phyloP scores from a whole-genome alignment of 2,329 filamentous ascomycete species.

The Talaromyces piceae region DNA sequence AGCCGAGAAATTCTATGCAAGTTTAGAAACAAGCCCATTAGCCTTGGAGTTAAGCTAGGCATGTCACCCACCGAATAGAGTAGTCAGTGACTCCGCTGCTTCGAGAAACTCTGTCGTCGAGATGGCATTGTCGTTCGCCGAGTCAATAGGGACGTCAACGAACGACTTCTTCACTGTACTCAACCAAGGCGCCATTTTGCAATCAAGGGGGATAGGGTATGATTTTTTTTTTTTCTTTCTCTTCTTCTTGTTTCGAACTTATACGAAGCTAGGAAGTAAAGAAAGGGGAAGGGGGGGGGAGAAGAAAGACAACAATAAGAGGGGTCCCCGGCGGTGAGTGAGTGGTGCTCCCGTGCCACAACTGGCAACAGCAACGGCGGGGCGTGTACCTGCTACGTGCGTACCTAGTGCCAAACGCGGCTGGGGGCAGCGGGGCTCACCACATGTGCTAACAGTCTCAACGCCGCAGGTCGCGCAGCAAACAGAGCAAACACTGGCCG shows the following conservation, averaged over 20 bases:
- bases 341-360: neutral
- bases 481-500: conserved; percentile 19
- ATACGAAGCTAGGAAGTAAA: too few species aligned
- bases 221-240: neutral
- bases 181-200: conserved; percentile 50
- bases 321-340: neutral
- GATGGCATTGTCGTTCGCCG: conserved; percentile 67
- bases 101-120: conserved; percentile 83
- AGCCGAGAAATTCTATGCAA: conserved; percentile 50
- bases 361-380: neutral
- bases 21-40: conserved; percentile 1
- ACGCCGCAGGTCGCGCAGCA: conserved; percentile 10
- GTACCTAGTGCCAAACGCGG: too few species aligned
- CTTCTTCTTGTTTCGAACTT: too few species aligned
- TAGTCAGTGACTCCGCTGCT: conserved; percentile 77
- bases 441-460: neutral
- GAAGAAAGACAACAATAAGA: neutral
- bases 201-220: conserved; percentile 11
- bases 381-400: neutral
- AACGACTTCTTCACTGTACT: conserved; percentile 80
- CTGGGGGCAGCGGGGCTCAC: neutral
- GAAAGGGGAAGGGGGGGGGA: neutral
- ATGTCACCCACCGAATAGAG: conserved; percentile 76
- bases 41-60: neutral
- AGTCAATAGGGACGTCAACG: conserved; percentile 68